Percentiles rank a stretch among this genome's conserved stretches.
Evolutionary conservation across 176 grass and related monocot species (phyloP).

Genomic region (Triticum timopheevii): DNA sequence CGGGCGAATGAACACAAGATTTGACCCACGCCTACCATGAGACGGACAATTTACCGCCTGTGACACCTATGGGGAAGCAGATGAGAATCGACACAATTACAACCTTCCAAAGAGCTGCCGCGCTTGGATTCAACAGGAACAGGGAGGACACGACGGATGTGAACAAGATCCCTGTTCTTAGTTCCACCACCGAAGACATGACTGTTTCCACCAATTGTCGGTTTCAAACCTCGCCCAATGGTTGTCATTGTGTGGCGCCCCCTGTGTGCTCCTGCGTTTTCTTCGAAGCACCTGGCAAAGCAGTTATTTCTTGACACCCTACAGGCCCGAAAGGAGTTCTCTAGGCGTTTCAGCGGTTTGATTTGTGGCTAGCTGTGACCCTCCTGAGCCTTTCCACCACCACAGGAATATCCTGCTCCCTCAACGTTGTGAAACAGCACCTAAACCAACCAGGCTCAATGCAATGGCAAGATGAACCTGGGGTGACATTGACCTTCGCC

Average conservation of each 20-base stretch:
- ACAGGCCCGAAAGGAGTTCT: background rate
- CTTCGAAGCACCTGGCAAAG: background rate
- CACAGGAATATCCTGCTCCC: constrained; percentile 74
- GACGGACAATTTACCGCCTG: constrained; percentile 26
- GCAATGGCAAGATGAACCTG: constrained; percentile 93
- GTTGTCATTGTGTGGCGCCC: no score
- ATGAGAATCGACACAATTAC: constrained; percentile 10
- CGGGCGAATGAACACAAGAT: background rate
- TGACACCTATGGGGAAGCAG: constrained; percentile 16
- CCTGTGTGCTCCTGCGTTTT: background rate
- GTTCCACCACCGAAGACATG: background rate
- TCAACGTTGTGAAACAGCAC: constrained; percentile 80
- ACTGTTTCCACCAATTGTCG: background rate
- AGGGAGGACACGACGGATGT: background rate
- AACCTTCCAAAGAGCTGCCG: background rate
- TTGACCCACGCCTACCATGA: background rate
- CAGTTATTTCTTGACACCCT: constrained; percentile 16
- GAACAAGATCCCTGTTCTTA: background rate
- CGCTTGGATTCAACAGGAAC: background rate
- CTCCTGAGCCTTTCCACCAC: constrained; percentile 74
- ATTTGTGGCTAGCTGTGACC: constrained; percentile 47
- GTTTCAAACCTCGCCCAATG: background rate
- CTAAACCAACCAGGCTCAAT: constrained; percentile 98
- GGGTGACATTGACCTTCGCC: constrained; percentile 83
- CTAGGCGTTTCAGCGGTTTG: background rate